Evolutionary conservation across 345 rosid genomes (phyloP), one percentile per base, ranked within the genome.

Genomic region (Rhizophora mangle): DNA sequence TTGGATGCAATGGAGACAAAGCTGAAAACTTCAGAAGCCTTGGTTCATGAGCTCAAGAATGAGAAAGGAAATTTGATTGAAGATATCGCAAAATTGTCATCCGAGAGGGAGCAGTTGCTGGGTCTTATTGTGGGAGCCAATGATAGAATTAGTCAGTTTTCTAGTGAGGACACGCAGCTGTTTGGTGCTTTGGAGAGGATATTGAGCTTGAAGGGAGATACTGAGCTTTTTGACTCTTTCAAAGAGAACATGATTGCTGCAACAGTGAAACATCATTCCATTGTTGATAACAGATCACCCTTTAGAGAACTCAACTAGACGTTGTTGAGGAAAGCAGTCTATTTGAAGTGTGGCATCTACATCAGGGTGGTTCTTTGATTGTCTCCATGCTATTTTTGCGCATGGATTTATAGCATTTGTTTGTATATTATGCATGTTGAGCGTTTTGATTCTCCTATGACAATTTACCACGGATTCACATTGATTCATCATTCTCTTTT

Each of bases 261-360:
- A 24, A 37, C 31, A 59, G 88, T 82, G 84, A 87, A 68, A 49
- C 57, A 68, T 16, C 84, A 69, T 59, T 76, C 69, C 57, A 52
- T n/a, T 53, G 21, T 52, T 15, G 90, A 86, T 62, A 96, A 80
- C 65, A 82, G 97, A 75, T 84, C 91, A 58, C 97, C 97, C 53
- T 91, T 94, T 74, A 85, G 86, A 77, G 84, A 72, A 70, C 85
- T 92, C 30, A 92, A 92, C 85, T 80, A 85, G 72, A 76, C 30
- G 5, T 9, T 6, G 37, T 51, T 19, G 29, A 27, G 52, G 20
- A 32, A 10, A 6, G 22, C 6, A 6, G 60, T 29, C 32, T 30
- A 11, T 22, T 56, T 56, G 60, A 43, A 24, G 21, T 57, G 11
- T 65, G 49, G 34, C 21, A 31, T 39, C 59, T 69, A 10, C 34